Evolutionary conservation across 345 rosid species (phyloP).

Genomic region (Adansonia digitata): DNA sequence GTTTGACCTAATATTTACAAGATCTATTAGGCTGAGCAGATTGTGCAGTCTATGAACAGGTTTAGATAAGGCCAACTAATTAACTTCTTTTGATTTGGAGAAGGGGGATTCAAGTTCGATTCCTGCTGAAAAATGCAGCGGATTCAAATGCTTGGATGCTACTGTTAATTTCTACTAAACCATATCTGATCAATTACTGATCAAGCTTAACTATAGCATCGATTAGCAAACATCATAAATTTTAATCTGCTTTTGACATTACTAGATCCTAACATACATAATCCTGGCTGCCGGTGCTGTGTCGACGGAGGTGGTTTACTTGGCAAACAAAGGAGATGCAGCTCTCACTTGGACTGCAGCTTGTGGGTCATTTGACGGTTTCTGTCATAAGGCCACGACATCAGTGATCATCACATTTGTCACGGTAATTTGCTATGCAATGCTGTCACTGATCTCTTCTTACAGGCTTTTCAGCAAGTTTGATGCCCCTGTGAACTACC

Average conservation of each 20-base stretch:
- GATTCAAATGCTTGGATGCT: too few species aligned
- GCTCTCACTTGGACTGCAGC: constrained; percentile 69
- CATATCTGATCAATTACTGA: not conserved
- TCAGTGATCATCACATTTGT: constrained; percentile 60
- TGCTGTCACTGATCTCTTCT: constrained; percentile 69
- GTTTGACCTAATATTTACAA: too few species aligned
- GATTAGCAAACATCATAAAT: not conserved
- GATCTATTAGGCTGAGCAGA: too few species aligned
- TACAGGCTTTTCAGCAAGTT: constrained; percentile 74
- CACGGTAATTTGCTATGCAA: constrained; percentile 37
- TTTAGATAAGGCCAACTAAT: too few species aligned
- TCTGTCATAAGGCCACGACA: constrained; percentile 63
- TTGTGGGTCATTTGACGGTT: constrained; percentile 53
- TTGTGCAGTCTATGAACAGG: too few species aligned
- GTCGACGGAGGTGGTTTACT: constrained; percentile 64
- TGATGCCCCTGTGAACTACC: constrained; percentile 46
- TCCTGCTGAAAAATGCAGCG: too few species aligned
- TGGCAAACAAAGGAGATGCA: constrained; percentile 61
- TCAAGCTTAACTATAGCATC: not conserved
- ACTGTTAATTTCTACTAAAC: too few species aligned
- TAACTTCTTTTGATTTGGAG: too few species aligned
- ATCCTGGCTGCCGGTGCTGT: constrained; percentile 69
- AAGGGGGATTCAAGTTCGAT: too few species aligned
- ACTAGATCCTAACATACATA: constrained; percentile 42
- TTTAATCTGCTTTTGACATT: not conserved